These are phyloP conservation scores for Mycena vulgaris DNA, from an alignment of 768 basidiomycete species.

Conservation along the genomic window DNA sequence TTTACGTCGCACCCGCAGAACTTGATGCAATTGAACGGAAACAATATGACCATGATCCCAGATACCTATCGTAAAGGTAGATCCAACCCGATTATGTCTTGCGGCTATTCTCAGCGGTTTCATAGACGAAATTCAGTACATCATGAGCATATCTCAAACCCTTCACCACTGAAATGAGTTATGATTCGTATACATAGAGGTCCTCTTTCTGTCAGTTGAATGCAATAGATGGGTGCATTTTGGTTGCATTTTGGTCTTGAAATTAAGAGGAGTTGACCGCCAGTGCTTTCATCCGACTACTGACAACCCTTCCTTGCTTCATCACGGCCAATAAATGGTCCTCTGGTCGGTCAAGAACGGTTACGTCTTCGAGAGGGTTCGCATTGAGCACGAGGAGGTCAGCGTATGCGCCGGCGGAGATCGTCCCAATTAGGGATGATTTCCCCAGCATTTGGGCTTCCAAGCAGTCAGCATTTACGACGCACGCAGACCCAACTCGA, in stretches of 20 bases:
- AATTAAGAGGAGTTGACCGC: conserved; percentile 25
- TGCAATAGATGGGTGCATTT: background rate
- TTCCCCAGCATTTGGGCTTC: conserved; percentile 54
- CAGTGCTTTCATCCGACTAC: conserved; percentile 42
- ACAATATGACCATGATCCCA: conserved; percentile 52
- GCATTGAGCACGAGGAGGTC: conserved; percentile 58
- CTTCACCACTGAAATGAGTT: conserved; percentile 1
- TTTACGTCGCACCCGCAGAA: conserved; percentile 37
- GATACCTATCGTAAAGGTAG: conserved; percentile 52
- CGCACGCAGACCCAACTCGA: background rate
- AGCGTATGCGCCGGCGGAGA: conserved; percentile 54
- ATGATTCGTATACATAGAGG: background rate
- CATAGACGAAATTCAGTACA: conserved; percentile 10
- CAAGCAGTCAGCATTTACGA: background rate
- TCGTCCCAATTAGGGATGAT: conserved; percentile 51
- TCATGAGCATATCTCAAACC: background rate
- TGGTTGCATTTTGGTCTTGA: background rate
- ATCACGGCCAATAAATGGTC: conserved; percentile 54
- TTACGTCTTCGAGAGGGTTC: conserved; percentile 61
- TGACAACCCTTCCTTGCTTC: conserved; percentile 52
- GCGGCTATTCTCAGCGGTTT: background rate
- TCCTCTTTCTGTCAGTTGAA: background rate
- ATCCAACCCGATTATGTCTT: background rate
- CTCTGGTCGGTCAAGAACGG: conserved; percentile 58
- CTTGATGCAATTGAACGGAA: conserved; percentile 54